Conservation (phyloP, 805 yeast species). For the Ogataea chonburiensis region DNA sequence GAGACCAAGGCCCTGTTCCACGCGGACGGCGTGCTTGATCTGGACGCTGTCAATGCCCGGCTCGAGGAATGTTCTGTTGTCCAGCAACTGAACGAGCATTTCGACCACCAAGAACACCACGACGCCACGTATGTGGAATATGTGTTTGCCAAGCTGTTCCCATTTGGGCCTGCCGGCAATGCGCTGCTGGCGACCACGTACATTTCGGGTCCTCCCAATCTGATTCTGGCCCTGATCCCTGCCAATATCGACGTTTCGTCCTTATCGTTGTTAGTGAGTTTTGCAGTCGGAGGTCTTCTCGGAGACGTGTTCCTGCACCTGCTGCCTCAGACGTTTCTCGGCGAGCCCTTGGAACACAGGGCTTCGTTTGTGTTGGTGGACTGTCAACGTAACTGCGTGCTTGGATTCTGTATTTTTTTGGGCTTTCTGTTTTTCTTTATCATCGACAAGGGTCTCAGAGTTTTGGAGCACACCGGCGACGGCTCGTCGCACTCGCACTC, state of each 20-base stretch:
- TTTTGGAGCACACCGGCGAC: constrained; percentile 40
- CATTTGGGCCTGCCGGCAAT: constrained; percentile 58
- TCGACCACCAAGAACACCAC: constrained; percentile 13
- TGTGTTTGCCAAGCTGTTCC: constrained; percentile 44
- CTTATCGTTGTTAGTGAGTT: constrained; percentile 57
- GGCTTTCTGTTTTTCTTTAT: constrained; percentile 61
- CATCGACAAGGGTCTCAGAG: constrained; percentile 61
- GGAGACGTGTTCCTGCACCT: constrained; percentile 76
- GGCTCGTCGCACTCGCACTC: constrained; percentile 46
- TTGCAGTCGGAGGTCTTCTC: constrained; percentile 73
- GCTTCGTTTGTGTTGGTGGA: constrained; percentile 50
- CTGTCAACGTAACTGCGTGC: constrained; percentile 45
- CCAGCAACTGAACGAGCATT: constrained; percentile 34
- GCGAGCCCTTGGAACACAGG: constrained; percentile 44
- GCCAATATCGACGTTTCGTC: constrained; percentile 50
- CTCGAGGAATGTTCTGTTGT: constrained; percentile 41
- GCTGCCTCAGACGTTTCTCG: constrained; percentile 64
- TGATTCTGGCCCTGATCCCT: constrained; percentile 56
- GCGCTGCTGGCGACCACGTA: constrained; percentile 62
- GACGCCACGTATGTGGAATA: constrained; percentile 33
- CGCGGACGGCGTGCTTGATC: constrained; percentile 43
- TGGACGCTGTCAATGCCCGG: constrained; percentile 34
- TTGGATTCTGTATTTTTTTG: constrained; percentile 55
- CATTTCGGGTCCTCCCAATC: constrained; percentile 64
- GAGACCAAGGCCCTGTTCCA: constrained; percentile 24